These are phyloP conservation scores for Neurospora sp. DNA, from an alignment of 495 filamentous ascomycete genomes.

Conservation along the genomic window DNA sequence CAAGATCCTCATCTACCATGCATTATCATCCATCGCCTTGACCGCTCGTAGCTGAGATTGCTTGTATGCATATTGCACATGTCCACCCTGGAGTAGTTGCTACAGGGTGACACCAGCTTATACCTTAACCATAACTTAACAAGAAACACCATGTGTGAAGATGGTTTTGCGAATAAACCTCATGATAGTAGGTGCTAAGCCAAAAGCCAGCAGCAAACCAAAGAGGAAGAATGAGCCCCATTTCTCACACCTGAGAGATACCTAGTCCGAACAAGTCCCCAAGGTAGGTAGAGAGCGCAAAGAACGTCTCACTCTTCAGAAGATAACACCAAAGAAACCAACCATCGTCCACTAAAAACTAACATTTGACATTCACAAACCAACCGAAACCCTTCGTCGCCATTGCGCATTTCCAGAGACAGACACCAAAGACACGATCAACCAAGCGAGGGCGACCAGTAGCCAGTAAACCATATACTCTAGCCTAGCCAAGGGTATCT, in stretches of 20 bases:
- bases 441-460: neutral
- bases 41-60: neutral
- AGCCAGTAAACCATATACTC: neutral
- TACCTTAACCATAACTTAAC: neutral
- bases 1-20: no score
- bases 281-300: neutral
- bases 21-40: neutral
- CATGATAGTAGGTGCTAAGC: neutral
- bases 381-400: neutral
- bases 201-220: no score
- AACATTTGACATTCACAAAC: neutral
- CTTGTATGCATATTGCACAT: neutral
- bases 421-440: neutral
- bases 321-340: neutral
- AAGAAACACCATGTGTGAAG: neutral
- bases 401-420: neutral
- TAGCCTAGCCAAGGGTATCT: neutral
- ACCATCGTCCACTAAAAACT: neutral
- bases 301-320: neutral
- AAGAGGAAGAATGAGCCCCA: no score
- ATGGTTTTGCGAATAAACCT: neutral
- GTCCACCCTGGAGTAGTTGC: neutral
- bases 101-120: neutral
- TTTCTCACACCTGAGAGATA: neutral
- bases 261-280: neutral